Base-by-base conservation (phyloP, 805 yeast genomes). In the Zygotorulaspora danielsina region DNA sequence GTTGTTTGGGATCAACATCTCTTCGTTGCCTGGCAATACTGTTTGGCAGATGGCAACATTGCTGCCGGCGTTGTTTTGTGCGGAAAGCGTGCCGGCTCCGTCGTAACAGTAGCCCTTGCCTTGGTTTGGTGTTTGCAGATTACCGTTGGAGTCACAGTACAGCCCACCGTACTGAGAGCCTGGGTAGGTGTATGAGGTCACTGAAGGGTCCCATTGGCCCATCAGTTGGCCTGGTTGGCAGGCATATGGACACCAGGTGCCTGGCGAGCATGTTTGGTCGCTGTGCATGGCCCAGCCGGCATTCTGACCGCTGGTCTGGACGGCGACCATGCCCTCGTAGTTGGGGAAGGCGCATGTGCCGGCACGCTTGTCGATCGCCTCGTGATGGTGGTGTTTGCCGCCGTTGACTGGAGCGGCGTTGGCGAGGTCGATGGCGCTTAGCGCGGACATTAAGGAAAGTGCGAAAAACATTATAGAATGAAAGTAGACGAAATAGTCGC, bases 11-110 rank as follows among this genome's bases (percentile, higher is more conserved):
- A 88, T 86, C 59, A 86, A 70, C 96, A 87, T 87, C 51, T 87
- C 95, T 67, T 87, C 96, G 63, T 86, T 84, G 50, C 96, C 96
- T 17, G 96, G 96, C 41, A 88, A 71, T 5, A 88, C 95, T 6
- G 96, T 87, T 67, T 88, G 96, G 63, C 96, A 87, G 64, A 87
- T 78, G 6, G 96, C 89, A 48, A 86, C 88, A 42, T 73, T 67
- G 4, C 65, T 44, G 29, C 70, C 70, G 12, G 82, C 79, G 8
- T 60, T 52, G 68, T 85, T 85, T 41, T 69, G 54, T 17, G 76
- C 84, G 21, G 61, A 52, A n/a, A 85, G 79, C 12, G 90, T 76
- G 24, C 86, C 90, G 48, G 76, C 75, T 40, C 96, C 96, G 41
- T 81, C 79, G 46, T 74, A 74, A 65, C 96, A 87, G 66, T 78